Evolutionary conservation across 2,329 filamentous ascomycete species (phyloP).

Genomic region (Epichloe coenophiala): DNA sequence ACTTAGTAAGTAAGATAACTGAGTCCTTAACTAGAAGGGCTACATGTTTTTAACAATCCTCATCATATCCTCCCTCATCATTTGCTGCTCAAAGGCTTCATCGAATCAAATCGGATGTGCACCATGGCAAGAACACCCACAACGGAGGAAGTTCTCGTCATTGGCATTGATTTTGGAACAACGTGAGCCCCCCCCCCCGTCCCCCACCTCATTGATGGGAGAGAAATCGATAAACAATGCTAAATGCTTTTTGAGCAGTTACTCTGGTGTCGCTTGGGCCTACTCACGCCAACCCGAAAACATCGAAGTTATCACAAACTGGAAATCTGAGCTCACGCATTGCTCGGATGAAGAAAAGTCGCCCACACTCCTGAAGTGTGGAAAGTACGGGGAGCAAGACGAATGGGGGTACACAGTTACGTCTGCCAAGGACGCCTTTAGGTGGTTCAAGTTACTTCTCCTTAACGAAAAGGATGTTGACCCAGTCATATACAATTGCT

Average conservation of each 20-base stretch:
- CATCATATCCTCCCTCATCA: not conserved
- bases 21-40: too few species aligned
- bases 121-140: not conserved
- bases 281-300: slow-evolving; percentile 14
- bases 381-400: fast-evolving
- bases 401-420: slow-evolving; percentile 22
- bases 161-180: slow-evolving; percentile 34
- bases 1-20: too few species aligned
- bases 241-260: slow-evolving; percentile 10
- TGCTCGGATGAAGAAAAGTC: slow-evolving; percentile 20
- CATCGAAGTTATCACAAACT: slow-evolving; percentile 19
- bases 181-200: slow-evolving; percentile 17
- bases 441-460: slow-evolving; percentile 30
- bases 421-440: slow-evolving; percentile 8
- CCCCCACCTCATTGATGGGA: too few species aligned
- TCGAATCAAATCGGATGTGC: not conserved
- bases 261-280: slow-evolving; percentile 28
- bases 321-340: slow-evolving; percentile 10
- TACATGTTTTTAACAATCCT: too few species aligned
- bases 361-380: slow-evolving; percentile 14
- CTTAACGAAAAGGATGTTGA: slow-evolving; percentile 19
- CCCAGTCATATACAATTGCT: slow-evolving; percentile 8
- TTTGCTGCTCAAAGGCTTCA: not conserved
- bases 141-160: slow-evolving; percentile 13
- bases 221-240: too few species aligned